These are phyloP conservation scores for Nigrograna mackinnonii DNA, from an alignment of 2,329 filamentous ascomycete species.

Conservation along the genomic window DNA sequence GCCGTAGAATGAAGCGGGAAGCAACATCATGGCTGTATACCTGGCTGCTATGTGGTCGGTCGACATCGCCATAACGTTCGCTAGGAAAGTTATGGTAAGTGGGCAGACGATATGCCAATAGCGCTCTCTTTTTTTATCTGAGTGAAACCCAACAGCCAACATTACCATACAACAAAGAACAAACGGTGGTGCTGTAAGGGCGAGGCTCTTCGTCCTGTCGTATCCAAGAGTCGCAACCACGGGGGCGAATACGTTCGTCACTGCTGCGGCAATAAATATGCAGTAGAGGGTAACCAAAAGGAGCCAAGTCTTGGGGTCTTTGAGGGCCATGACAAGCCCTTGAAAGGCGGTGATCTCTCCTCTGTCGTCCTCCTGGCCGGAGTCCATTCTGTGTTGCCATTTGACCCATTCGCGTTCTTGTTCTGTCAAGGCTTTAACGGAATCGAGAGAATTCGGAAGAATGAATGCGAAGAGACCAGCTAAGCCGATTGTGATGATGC, in stretches of 20 bases:
- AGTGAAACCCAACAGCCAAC: constrained; percentile 69
- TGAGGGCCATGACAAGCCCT: constrained; percentile 59
- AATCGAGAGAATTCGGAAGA: constrained; percentile 22
- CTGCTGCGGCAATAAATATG: no score
- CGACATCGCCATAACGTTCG: no score
- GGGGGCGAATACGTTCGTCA: constrained; percentile 62
- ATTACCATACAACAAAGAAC: constrained; percentile 56
- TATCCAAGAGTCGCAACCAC: constrained; percentile 60
- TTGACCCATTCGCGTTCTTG: no score
- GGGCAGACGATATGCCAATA: constrained; percentile 70
- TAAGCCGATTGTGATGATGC: constrained; percentile 19
- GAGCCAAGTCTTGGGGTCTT: constrained; percentile 58
- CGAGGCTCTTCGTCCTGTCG: constrained; percentile 55
- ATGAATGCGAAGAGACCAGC: constrained; percentile 19
- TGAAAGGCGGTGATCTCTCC: constrained; percentile 44
- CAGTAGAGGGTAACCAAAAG: neutral
- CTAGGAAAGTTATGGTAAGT: no score
- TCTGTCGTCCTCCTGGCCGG: no score
- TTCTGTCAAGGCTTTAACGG: constrained; percentile 3
- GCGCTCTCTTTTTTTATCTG: constrained; percentile 71
- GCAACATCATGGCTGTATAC: constrained; percentile 31
- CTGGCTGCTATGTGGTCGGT: no score
- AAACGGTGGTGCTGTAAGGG: constrained; percentile 63
- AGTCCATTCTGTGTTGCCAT: no score
- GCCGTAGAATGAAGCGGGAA: constrained; percentile 22